phyloP scores from a whole-genome alignment of 306 rosid genomes.

The Corylus heterophylla region DNA sequence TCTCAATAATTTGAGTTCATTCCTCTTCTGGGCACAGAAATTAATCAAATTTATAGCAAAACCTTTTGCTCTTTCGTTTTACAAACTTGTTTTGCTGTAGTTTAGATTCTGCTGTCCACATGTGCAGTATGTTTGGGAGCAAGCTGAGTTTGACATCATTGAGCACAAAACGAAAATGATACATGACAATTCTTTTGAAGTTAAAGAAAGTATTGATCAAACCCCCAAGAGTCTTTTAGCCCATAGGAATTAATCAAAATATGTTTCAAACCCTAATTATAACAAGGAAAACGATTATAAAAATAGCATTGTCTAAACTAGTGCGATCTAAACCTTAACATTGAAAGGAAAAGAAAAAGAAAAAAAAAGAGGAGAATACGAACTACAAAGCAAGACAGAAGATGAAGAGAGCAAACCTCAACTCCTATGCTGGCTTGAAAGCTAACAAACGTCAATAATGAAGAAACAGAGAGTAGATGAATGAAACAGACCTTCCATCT shows the following conservation, averaged over 20 bases:
- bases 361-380: background rate
- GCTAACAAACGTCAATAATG: constrained; percentile 37
- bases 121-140: constrained; percentile 92
- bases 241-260: background rate
- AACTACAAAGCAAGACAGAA: background rate
- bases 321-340: background rate
- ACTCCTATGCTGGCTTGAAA: constrained; percentile 92
- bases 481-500: too few relatives aligned
- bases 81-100: constrained; percentile 5
- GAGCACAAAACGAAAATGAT: constrained; percentile 81
- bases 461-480: too few relatives aligned
- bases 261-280: background rate
- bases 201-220: too few relatives aligned
- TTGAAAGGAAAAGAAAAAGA: background rate
- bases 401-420: constrained; percentile 51
- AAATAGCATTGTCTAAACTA: background rate
- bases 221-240: background rate
- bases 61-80: background rate
- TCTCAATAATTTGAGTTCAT: too few relatives aligned
- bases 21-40: background rate
- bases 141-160: constrained; percentile 83
- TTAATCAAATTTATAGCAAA: background rate
- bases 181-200: too few relatives aligned
- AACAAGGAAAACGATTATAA: background rate
- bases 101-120: constrained; percentile 25